Base-by-base conservation (phyloP, 2,329 filamentous ascomycete genomes). In the Zymoseptoria crescenta region DNA sequence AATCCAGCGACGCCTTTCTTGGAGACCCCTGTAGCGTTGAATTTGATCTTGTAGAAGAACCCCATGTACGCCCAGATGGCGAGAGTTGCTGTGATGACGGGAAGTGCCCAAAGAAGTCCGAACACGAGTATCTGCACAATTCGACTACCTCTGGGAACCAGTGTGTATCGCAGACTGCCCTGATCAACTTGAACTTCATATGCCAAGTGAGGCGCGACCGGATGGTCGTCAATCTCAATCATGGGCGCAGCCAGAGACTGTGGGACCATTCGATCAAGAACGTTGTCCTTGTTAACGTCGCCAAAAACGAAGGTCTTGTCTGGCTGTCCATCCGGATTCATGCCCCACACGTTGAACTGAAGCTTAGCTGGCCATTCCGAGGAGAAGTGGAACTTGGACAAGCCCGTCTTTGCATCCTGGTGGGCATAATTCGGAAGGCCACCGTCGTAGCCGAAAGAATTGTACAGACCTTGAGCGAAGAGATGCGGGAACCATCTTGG, bases 331-430 rank as follows among this genome's bases (percentile, higher is more conserved):
- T 85, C 80, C 0, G 80, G 79, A 67, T 86, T 84, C 65, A 85
- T 82, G 53, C 84, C 84, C 84, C 84, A 86, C 2, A 84, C 75
- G 64, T 85, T 87, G 59, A 85, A 72, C 63, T 85, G 83, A 54
- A 82, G 77, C 54, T 77, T 70, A 1, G 80, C 78, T 78, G 84
- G 83, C 79, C 82, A 86, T 67, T 87, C 84, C 2, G 79, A 76
- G 76, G 84, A 80, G 58, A 85, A 81, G 58, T 81, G 75, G 64
- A 80, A 80, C 30, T 76, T 73, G 83, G 83, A 87, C 4, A 72
- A 68, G 56, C 81, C 74, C 16, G 68, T 65, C 1, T 72, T 69
- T 29, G 75, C 73, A 21, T 74, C 73, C 48, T 80, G 74, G 19
- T 74, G 67, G 70, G 85, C 77, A 2, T 72, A 60, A 54, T 83